A percentile compares a stretch with the other conserved stretches of the same genome.
These are phyloP conservation scores for Actinomortierella ambigua DNA, from an alignment of 371 early-diverging fungal species.

Conservation along the genomic window DNA sequence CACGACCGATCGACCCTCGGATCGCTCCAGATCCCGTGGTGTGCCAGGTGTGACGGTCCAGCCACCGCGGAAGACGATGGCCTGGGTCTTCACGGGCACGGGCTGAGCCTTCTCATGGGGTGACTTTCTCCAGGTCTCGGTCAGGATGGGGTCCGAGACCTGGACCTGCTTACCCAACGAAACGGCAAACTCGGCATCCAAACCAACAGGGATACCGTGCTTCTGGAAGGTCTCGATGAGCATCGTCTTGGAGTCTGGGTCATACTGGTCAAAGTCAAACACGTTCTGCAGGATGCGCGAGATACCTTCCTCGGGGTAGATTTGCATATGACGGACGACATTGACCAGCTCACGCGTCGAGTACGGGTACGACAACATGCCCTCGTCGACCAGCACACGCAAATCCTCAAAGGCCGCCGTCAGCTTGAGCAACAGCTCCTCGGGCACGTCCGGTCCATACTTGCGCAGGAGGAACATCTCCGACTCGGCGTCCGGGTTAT, in stretches of 20 bases:
- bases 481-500: slow-evolving; percentile 79
- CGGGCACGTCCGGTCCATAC: slow-evolving; percentile 76
- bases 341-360: slow-evolving; percentile 86
- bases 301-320: slow-evolving; percentile 77
- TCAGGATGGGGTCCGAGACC: slow-evolving; percentile 57
- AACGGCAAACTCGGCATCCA: slow-evolving; percentile 75
- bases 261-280: slow-evolving; percentile 86
- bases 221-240: slow-evolving; percentile 78
- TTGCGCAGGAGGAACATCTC: slow-evolving; percentile 76
- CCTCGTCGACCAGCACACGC: slow-evolving; percentile 77
- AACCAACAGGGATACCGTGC: slow-evolving; percentile 78
- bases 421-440: slow-evolving; percentile 67
- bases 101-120: slow-evolving; percentile 6
- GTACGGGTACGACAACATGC: slow-evolving; percentile 84
- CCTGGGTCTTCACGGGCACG: slow-evolving; percentile 52
- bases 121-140: slow-evolving; percentile 67
- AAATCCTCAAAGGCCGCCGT: slow-evolving; percentile 79
- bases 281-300: slow-evolving; percentile 80
- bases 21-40: slow-evolving; percentile 68
- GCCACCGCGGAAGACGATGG: slow-evolving; percentile 53
- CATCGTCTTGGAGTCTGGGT: slow-evolving; percentile 65
- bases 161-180: slow-evolving; percentile 60
- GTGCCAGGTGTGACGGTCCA: slow-evolving; percentile 66
- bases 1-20: slow-evolving; percentile 65
- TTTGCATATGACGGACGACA: slow-evolving; percentile 77